These are phyloP conservation scores for Colletotrichum gigasporum DNA, from an alignment of 2,329 filamentous ascomycete genomes.

Conservation along the genomic window DNA sequence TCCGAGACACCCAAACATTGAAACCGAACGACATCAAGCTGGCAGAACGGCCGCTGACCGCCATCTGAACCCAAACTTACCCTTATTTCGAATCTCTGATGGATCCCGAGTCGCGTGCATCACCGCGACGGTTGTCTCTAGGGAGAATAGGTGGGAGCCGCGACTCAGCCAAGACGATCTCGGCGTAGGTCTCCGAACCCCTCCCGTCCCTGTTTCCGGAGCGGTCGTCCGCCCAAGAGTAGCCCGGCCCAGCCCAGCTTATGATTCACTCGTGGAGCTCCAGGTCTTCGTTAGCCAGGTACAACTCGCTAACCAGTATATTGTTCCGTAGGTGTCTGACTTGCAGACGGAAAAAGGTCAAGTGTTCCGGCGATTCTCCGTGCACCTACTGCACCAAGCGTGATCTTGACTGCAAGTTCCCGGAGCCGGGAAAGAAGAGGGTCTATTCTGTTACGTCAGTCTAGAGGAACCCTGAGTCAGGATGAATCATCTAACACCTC, in stretches of 20 bases:
- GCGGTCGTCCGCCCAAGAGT: too few relatives aligned
- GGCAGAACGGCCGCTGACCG: not conserved
- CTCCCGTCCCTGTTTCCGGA: not conserved
- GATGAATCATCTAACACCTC: not conserved
- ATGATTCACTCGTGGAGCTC: not conserved
- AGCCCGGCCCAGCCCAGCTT: too few relatives aligned
- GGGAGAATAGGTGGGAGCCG: conserved; percentile 1
- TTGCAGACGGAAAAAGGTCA: conserved; percentile 29
- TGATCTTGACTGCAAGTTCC: conserved; percentile 16
- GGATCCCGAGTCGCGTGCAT: not conserved
- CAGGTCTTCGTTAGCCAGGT: not conserved
- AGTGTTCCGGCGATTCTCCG: conserved; percentile 28
- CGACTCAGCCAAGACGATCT: conserved; percentile 21
- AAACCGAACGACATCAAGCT: not conserved
- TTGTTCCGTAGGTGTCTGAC: conserved; percentile 30
- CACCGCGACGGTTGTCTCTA: not conserved
- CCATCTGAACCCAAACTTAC: not conserved
- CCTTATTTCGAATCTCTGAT: not conserved
- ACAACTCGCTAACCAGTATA: not conserved
- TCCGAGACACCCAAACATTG: not conserved
- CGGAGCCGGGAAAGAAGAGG: conserved; percentile 24
- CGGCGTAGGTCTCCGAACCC: conserved; percentile 25
- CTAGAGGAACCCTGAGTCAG: not conserved
- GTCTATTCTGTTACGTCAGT: conserved; percentile 32
- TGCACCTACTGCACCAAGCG: conserved; percentile 29